Evolutionary conservation across 495 filamentous ascomycete species (phyloP).

Genomic region (Cladorrhinum samala): DNA sequence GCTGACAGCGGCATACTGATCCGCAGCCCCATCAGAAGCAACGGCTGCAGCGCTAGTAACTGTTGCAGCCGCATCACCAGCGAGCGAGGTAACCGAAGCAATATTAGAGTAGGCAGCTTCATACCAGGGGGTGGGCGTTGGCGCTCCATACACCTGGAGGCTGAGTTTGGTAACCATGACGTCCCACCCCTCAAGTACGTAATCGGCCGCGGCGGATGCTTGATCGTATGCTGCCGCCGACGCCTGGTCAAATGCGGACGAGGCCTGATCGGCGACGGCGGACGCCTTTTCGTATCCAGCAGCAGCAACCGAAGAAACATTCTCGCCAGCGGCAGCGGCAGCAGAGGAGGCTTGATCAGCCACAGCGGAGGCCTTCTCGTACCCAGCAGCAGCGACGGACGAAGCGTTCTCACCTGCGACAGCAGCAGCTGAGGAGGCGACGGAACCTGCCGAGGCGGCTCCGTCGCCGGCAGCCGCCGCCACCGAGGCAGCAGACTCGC

Average conservation of each 20-base stretch:
- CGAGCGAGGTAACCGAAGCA: constrained; percentile 22
- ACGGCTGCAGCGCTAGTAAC: constrained; percentile 49
- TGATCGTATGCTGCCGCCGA: constrained; percentile 26
- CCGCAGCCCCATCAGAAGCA: constrained; percentile 44
- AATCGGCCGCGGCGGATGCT: constrained; percentile 29
- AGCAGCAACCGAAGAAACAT: constrained; percentile 25
- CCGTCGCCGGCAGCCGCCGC: constrained; percentile 27
- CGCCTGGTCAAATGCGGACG: too few species aligned
- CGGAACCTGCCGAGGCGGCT: constrained; percentile 24
- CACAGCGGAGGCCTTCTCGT: constrained; percentile 18
- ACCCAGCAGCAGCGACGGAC: constrained; percentile 22
- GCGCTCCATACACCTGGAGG: constrained; percentile 66
- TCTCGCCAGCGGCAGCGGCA: constrained; percentile 21
- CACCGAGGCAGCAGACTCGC: constrained; percentile 26
- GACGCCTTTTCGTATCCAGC: constrained; percentile 26
- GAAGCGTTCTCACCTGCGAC: constrained; percentile 24
- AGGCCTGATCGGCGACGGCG: constrained; percentile 24
- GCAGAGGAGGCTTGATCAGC: constrained; percentile 24
- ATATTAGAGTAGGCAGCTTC: constrained; percentile 35
- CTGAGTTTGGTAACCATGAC: constrained; percentile 59
- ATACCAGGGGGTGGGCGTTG: constrained; percentile 55
- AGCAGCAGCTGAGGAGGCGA: constrained; percentile 21
- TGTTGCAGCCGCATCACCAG: constrained; percentile 29
- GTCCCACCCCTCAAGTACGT: constrained; percentile 56
- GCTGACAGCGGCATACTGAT: constrained; percentile 64